Evolutionary conservation across 208 protist species (phyloP).

Genomic region (Trypanosoma cruzi): DNA sequence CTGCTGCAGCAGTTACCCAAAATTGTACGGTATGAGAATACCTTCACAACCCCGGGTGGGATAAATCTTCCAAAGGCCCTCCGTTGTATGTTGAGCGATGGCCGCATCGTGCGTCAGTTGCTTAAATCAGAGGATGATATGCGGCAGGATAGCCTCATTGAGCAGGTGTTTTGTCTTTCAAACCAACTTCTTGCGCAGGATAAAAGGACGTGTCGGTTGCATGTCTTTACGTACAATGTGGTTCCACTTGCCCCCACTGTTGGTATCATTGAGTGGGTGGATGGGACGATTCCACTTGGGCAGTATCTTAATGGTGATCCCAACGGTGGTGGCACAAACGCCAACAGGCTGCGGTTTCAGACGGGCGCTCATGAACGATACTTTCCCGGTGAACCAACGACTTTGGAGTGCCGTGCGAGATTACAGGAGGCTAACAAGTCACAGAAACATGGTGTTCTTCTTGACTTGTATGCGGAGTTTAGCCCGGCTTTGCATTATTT

Average conservation of each 20-base stretch:
- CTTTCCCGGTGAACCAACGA: slow-evolving; percentile 72
- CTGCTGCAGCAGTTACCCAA: slow-evolving; percentile 17
- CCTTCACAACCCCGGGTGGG: slow-evolving; percentile 90
- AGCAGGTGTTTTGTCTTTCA: slow-evolving; percentile 93
- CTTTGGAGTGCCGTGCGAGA: slow-evolving; percentile 50
- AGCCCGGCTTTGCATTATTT: slow-evolving; percentile 96
- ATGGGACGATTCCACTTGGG: slow-evolving; percentile 89
- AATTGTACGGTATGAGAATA: slow-evolving; percentile 56
- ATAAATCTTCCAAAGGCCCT: slow-evolving; percentile 96
- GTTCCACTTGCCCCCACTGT: slow-evolving; percentile 90
- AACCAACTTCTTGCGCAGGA: slow-evolving; percentile 75
- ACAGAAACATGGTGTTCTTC: slow-evolving; percentile 40
- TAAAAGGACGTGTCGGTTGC: slow-evolving; percentile 22
- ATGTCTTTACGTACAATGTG: slow-evolving; percentile 95
- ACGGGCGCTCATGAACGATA: slow-evolving; percentile 85
- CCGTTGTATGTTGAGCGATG: slow-evolving; percentile 81
- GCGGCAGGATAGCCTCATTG: slow-evolving; percentile 96
- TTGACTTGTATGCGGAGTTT: slow-evolving; percentile 78
- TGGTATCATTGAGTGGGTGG: slow-evolving; percentile 94
- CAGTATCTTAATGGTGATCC: slow-evolving; percentile 80
- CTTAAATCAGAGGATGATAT: slow-evolving; percentile 94
- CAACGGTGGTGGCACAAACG: slow-evolving; percentile 12
- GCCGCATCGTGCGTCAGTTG: slow-evolving; percentile 82
- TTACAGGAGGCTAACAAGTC: slow-evolving; percentile 39
- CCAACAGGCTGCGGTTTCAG: slow-evolving; percentile 4